These are phyloP conservation scores for Clonostachys byssicola DNA, from an alignment of 2,329 filamentous ascomycete species.

Conservation along the genomic window DNA sequence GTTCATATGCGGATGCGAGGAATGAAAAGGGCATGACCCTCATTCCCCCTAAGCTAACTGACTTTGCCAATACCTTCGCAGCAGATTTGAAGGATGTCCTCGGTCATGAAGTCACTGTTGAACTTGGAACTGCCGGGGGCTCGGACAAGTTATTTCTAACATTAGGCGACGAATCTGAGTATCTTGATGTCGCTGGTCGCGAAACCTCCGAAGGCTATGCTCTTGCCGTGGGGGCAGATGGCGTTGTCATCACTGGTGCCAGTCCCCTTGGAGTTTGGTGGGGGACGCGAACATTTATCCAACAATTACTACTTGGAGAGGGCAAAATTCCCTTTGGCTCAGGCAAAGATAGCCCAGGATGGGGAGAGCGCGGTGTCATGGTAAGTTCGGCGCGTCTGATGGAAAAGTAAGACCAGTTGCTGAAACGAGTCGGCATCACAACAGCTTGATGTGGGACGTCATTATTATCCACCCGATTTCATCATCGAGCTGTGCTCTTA, in stretches of 20 bases:
- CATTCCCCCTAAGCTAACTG: constrained; percentile 42
- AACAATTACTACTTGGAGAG: constrained; percentile 37
- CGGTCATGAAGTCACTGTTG: constrained; percentile 18
- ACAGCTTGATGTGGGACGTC: constrained; percentile 44
- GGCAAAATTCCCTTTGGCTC: constrained; percentile 33
- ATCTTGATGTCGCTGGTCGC: constrained; percentile 37
- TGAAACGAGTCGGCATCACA: too few relatives aligned
- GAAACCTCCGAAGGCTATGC: constrained; percentile 44
- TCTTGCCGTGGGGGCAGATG: constrained; percentile 29
- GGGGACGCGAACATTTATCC: constrained; percentile 51
- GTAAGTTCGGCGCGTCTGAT: too few relatives aligned
- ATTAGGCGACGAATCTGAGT: constrained; percentile 29
- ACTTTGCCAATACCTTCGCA: constrained; percentile 42
- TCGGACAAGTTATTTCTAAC: constrained; percentile 37
- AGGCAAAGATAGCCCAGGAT: constrained; percentile 44
- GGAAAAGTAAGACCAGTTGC: too few relatives aligned
- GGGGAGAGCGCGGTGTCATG: constrained; percentile 41
- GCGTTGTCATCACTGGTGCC: constrained; percentile 43
- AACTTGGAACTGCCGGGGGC: constrained; percentile 6
- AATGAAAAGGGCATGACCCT: constrained; percentile 42
- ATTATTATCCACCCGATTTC: constrained; percentile 51
- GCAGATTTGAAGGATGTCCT: constrained; percentile 21
- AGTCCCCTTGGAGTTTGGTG: constrained; percentile 53
- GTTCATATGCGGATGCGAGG: constrained; percentile 26
- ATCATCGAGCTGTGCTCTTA: constrained; percentile 54